Base-by-base conservation (phyloP, 2,329 filamentous ascomycete species). In the Fusarium torreyae region DNA sequence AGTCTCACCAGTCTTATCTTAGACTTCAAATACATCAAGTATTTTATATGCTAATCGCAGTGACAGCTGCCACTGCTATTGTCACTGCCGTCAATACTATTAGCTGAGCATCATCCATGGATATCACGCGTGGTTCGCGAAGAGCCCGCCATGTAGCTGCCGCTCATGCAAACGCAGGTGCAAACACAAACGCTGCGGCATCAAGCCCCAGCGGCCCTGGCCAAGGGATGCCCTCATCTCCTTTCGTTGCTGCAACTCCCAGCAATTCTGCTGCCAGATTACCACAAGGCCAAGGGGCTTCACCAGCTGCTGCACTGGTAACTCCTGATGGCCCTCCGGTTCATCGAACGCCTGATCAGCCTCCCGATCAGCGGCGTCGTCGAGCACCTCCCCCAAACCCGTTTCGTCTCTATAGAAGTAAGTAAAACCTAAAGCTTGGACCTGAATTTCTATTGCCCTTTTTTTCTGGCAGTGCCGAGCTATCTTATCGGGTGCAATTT, bases 351-450 rank as follows among this genome's bases (percentile, higher is more conserved):
- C 75, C 74, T 22, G 74, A 78, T 40, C 73, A 76, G 36, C 68
- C 67, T 28, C 66, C 69, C 22, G 68, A 72, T 34, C 68, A 63
- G 59, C 71, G 63, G 61, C 71, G 66, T 36, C 71, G 70, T 36
- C 65, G 66, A 51, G 75, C 68, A 42, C 78, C 77, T 22, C 75
- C 75, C 26, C 76, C 76, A 39, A 77, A 81, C 72, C 79, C 79
- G 0, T 81, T 81, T 63, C 78, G 79, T 18, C 69, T 80, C 4
- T 78, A 80, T 52, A 74, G 78, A 69, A 75, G 79, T 81, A 60
- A 79, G 79, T 78, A 17, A 31, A 22, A 26, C 8, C 22, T 31
- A 38, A 26, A 28, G 22, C 34, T 5, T 38, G 17, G 22, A 26
- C 24, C 9, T 43, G 36, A 6, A 20, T 34, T 51, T 22, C 51